A percentile compares a stretch with the other conserved stretches of the same genome.
phyloP scores from a whole-genome alignment of 192 early-diverging fungal genomes.

The Irineochytrium annulatum region DNA sequence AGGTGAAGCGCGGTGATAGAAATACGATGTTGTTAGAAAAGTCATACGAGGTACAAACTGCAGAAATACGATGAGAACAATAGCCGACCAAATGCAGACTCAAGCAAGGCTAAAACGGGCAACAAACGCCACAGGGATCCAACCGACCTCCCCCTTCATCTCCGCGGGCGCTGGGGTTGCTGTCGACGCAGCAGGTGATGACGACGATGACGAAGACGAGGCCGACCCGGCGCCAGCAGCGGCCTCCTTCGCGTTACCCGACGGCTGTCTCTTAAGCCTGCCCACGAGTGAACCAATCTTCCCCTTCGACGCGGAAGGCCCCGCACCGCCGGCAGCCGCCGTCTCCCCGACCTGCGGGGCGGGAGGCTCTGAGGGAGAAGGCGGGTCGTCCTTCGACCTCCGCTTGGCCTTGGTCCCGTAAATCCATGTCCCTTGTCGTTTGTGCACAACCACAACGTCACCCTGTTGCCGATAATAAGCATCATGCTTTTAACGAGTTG shows the following conservation, averaged over 20 bases:
- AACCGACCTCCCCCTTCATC: conserved; percentile 32
- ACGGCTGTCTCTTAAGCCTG: too few relatives aligned
- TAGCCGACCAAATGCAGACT: too few relatives aligned
- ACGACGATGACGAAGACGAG: neutral
- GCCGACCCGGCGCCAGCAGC: neutral
- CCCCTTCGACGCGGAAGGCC: neutral
- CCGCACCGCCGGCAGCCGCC: neutral
- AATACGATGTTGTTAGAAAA: too few relatives aligned
- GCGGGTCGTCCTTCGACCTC: neutral
- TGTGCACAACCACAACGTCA: conserved; percentile 36
- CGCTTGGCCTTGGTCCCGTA: conserved; percentile 33
- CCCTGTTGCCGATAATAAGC: conserved; percentile 15
- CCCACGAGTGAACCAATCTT: too few relatives aligned
- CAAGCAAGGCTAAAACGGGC: conserved; percentile 20
- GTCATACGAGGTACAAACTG: too few relatives aligned
- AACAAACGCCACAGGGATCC: conserved; percentile 46
- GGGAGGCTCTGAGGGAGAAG: too few relatives aligned
- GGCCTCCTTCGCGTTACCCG: too few relatives aligned
- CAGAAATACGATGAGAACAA: too few relatives aligned
- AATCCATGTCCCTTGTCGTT: conserved; percentile 46
- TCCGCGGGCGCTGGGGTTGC: too few relatives aligned
- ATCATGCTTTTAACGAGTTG: neutral
- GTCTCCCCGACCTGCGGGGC: too few relatives aligned
- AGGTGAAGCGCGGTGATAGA: too few relatives aligned
- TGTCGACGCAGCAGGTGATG: neutral